Percentiles rank a stretch among this genome's conserved stretches.
phyloP scores from a whole-genome alignment of 352 stramenopile genomes.

The Globisporangium ultimum region DNA sequence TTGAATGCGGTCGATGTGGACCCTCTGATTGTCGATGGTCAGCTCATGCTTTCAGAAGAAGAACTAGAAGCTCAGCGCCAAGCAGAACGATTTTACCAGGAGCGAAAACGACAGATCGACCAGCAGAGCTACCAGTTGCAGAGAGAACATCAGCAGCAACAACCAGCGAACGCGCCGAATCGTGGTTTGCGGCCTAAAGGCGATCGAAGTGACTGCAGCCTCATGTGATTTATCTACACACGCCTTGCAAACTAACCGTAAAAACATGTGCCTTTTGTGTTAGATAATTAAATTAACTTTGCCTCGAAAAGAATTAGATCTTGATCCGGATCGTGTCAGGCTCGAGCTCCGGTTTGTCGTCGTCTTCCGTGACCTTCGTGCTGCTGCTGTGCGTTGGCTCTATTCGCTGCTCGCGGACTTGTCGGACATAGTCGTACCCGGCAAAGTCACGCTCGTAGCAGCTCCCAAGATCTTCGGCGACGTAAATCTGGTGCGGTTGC shows the following conservation, averaged over 20 bases:
- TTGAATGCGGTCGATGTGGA: conserved; percentile 38
- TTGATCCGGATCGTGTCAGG: conserved; percentile 52
- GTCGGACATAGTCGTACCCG: conserved; percentile 79
- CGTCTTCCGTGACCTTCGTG: conserved; percentile 29
- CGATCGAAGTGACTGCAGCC: conserved; percentile 36
- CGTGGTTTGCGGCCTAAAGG: conserved; percentile 2
- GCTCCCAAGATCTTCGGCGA: conserved; percentile 56
- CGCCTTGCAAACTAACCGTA: not conserved
- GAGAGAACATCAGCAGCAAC: conserved; percentile 24
- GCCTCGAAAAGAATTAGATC: conserved; percentile 29
- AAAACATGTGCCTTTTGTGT: not conserved
- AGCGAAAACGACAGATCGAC: conserved; percentile 56
- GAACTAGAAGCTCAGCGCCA: conserved; percentile 70
- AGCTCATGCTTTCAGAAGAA: conserved; percentile 58
- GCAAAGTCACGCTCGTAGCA: conserved; percentile 80
- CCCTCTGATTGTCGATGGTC: conserved; percentile 37
- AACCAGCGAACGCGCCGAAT: conserved; percentile 9
- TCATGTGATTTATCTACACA: conserved; percentile 32
- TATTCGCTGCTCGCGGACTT: conserved; percentile 10
- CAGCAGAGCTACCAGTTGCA: conserved; percentile 36
- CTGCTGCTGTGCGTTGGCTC: conserved; percentile 25
- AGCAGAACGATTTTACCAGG: conserved; percentile 67
- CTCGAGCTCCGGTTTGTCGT: conserved; percentile 60
- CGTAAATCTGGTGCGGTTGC: conserved; percentile 79
- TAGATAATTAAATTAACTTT: conserved; percentile 20